Base-by-base conservation (phyloP, 139 green algal genomes). In the Dunaliella primolecta region DNA sequence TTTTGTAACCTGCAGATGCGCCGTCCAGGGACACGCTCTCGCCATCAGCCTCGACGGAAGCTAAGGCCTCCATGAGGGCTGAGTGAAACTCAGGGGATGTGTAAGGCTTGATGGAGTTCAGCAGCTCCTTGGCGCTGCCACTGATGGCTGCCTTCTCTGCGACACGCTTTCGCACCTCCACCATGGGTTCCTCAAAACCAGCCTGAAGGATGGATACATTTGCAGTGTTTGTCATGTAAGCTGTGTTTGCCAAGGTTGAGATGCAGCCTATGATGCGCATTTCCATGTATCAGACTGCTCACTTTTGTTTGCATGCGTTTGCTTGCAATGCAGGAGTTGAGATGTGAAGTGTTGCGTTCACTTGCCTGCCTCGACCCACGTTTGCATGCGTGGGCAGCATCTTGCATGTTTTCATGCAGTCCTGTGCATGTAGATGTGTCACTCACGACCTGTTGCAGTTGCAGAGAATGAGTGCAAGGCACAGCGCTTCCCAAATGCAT, bases 101-200 rank as follows among this genome's bases (percentile, higher is more conserved):
- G n/a, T 84, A 78, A 11, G 86, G 83, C 83, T 87, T 76, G 56
- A 90, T 83, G 32, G 74, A 34, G 1, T 11, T 85, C 2, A 93
- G 84, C 64, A 93, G 79, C 80, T 92, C 90, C 86, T 92, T 92
- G 3, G 85, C 84, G 33, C 83, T 85, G 70, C 89, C 87, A 25
- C 84, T 84, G 25, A 46, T 83, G 20, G 76, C 32, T 2, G 89
- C 80, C 1, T 75, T 80, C n/a, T 84, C 84, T 31, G 80, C 25
- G 64, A 93, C n/a, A 36, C 64, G 79, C 87, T 91, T 91, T 0
- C 36, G 64, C 20, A 93, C 86, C 90, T 93, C 90, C 2, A 75
- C 70, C 1, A 70, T 71, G 29, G 90, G 85, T 11, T 83, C 57
- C 56, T 89, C 87, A 76, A 93, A 92, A 34, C 90, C 90, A 64